Base-by-base conservation (phyloP, 208 protist species). In the Trypanosoma avium region DNA sequence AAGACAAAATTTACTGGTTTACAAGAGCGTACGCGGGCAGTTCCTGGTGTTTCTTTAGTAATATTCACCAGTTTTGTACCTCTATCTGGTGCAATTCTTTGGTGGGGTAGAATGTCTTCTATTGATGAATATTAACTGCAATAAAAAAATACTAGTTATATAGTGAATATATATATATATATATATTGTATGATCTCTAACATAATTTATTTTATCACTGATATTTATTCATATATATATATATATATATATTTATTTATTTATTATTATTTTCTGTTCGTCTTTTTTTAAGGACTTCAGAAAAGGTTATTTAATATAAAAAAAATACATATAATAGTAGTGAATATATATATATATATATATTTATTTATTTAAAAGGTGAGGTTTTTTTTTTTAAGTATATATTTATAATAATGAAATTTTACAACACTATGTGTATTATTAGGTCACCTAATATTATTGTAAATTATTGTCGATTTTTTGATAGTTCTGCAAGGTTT, bases 401-500 rank as follows among this genome's bases (percentile, higher is more conserved):
- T 55, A 35, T 27, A 4, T 48, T 65, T 4, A n/a, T 10, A 7
- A 55, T 38, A 26, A 36, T 19, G 7, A 17, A 21, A n/a, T 35
- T 9, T n/a, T 40, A 13, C 43, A 1, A 24, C 27, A 10, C 21
- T 7, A 70, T 70, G 65, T 56, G 65, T 4, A 17, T 42, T 10
- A 15, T 59, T 27, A 61, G 50, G 13, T 40, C 42, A 21, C 57
- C 66, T 10, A n/a, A 10, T 3, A 36, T 29, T 56, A 19, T 63
- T 29, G 47, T 60, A 49, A 36, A 15, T 4, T 54, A 26, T 53
- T 47, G 35, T 17, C 19, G 88, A 22, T 58, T 61, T 42, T 95
- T 95, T 72, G 77, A 83, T 66, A 82, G 73, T 32, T 67, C 71
- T 36, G 64, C 79, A 30, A 71, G 82, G 42, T 90, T 91, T 62